These are phyloP conservation scores for Micractinium conductrix DNA, from an alignment of 139 green algal genomes.

Conservation along the genomic window DNA sequence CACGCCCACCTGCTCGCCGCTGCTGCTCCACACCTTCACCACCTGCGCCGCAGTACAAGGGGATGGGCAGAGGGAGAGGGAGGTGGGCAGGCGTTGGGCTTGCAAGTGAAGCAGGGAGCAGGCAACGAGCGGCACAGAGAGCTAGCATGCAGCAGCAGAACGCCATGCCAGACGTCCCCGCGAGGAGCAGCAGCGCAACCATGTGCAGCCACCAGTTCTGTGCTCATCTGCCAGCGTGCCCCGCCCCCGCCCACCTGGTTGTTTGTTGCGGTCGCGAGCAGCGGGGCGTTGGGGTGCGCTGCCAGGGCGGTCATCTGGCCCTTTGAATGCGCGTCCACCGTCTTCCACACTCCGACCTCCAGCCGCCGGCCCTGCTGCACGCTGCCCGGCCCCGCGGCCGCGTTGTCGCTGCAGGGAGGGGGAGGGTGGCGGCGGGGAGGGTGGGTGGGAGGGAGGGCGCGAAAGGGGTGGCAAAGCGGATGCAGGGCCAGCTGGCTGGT, in stretches of 20 bases:
- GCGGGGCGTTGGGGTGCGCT: conserved; percentile 76
- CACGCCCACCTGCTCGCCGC: conserved; percentile 71
- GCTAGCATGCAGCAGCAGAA: background rate
- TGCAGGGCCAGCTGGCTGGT: background rate
- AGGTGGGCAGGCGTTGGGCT: background rate
- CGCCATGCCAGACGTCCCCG: background rate
- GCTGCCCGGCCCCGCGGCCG: background rate
- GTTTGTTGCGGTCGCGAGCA: conserved; percentile 82
- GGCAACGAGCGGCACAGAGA: background rate
- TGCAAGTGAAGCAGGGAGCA: background rate
- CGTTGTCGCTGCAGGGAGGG: conserved; percentile 12
- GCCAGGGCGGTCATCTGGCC: conserved; percentile 76
- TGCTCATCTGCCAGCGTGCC: background rate
- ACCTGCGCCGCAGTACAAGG: conserved; percentile 22
- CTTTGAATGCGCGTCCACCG: conserved; percentile 77
- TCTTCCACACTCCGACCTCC: conserved; percentile 55
- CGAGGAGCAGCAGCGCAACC: background rate
- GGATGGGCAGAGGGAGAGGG: no score
- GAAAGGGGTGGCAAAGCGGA: background rate
- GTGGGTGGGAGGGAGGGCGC: background rate
- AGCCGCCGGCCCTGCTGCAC: conserved; percentile 12
- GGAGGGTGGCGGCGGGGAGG: background rate
- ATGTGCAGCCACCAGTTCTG: background rate
- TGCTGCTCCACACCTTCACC: conserved; percentile 62
- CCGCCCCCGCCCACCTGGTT: conserved; percentile 56